Evolutionary conservation across 495 filamentous ascomycete species (phyloP).

Genomic region (Stereocaulon alpinum): DNA sequence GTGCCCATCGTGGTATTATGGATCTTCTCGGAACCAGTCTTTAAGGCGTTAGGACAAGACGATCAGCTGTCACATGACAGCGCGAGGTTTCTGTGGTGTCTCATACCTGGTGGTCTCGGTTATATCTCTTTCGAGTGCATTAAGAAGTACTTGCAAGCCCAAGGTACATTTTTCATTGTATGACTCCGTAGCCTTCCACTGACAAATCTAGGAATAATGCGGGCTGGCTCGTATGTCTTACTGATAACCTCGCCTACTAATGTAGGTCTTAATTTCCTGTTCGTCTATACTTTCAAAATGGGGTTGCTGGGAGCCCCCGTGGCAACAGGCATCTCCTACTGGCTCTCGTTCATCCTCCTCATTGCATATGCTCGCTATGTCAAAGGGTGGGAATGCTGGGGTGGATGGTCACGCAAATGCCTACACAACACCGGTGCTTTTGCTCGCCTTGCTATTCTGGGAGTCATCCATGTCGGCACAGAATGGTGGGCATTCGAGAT

Average conservation of each 20-base stretch:
- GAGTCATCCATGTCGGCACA: constrained; percentile 81
- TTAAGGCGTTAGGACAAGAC: constrained; percentile 68
- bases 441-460: constrained; percentile 62
- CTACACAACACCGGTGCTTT: constrained; percentile 61
- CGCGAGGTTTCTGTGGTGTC: constrained; percentile 60
- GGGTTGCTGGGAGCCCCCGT: constrained; percentile 73
- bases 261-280: constrained; percentile 66
- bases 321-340: constrained; percentile 79
- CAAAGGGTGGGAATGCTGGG: constrained; percentile 69
- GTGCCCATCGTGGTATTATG: constrained; percentile 65
- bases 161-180: constrained; percentile 42
- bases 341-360: constrained; percentile 70
- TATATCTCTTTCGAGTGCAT: constrained; percentile 87
- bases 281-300: constrained; percentile 60
- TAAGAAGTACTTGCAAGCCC: constrained; percentile 90
- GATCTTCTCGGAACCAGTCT: constrained; percentile 67
- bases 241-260: constrained; percentile 75
- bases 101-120: constrained; percentile 78
- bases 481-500: constrained; percentile 98
- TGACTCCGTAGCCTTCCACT: neutral
- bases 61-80: constrained; percentile 66
- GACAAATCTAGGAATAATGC: constrained; percentile 57
- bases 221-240: constrained; percentile 78
- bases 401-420: constrained; percentile 60
- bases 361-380: constrained; percentile 67